phyloP scores from a whole-genome alignment of 345 rosid species.

The Physaria fendleri region DNA sequence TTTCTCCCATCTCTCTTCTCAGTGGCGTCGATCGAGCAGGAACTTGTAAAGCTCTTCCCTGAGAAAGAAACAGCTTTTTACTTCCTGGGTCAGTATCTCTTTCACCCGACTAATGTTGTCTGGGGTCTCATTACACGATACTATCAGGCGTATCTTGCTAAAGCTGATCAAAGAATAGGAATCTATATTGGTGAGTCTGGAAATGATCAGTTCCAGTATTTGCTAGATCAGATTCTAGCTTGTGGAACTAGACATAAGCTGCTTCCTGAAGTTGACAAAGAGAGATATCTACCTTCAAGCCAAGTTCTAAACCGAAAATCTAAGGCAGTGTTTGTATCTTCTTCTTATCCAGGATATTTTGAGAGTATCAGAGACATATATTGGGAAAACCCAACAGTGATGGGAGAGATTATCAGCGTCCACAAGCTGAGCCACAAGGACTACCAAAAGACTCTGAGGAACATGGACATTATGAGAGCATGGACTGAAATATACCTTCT shows the following conservation, averaged over 20 bases:
- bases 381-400: slow-evolving; percentile 21
- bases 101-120: slow-evolving; percentile 34
- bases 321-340: slow-evolving; percentile 33
- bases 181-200: slow-evolving; percentile 19
- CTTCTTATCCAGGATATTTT: slow-evolving; percentile 15
- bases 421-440: slow-evolving; percentile 30
- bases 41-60: slow-evolving; percentile 23
- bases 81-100: slow-evolving; percentile 33
- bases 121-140: slow-evolving; percentile 35
- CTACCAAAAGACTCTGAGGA: slow-evolving; percentile 12
- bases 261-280: slow-evolving; percentile 26
- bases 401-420: slow-evolving; percentile 24
- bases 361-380: slow-evolving; percentile 22
- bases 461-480: slow-evolving; percentile 26
- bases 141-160: slow-evolving; percentile 23
- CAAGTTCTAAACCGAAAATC: slow-evolving; percentile 15
- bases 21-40: slow-evolving; percentile 12
- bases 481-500: slow-evolving; percentile 36
- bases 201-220: not conserved
- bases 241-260: slow-evolving; percentile 27
- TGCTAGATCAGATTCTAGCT: slow-evolving; percentile 29
- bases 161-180: slow-evolving; percentile 28
- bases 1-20: slow-evolving; percentile 28
- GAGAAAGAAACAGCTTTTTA: slow-evolving; percentile 31
- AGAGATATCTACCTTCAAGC: slow-evolving; percentile 17